phyloP scores from a whole-genome alignment of 768 basidiomycete species.

The Sarcodon sp. region DNA sequence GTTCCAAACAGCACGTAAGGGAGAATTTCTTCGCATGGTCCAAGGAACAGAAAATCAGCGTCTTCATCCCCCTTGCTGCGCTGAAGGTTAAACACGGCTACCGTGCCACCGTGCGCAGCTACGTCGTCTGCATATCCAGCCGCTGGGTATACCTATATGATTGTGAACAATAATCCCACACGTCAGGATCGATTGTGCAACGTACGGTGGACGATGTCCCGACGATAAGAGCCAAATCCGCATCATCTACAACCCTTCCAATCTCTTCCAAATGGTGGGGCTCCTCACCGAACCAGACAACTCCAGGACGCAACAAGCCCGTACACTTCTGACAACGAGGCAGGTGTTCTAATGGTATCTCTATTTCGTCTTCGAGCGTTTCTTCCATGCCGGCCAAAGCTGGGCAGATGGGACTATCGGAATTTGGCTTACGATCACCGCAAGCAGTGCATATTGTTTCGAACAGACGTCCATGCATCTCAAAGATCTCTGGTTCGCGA shows the following conservation, averaged over 20 bases:
- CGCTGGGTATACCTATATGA: constrained; percentile 19
- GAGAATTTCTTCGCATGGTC: constrained; percentile 33
- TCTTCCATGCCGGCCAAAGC: constrained; percentile 11
- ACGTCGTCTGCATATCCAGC: constrained; percentile 16
- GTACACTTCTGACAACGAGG: constrained; percentile 19
- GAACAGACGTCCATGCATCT: constrained; percentile 54
- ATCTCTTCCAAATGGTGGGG: constrained; percentile 17
- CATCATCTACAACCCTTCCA: constrained; percentile 11
- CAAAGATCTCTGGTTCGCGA: constrained; percentile 15
- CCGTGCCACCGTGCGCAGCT: constrained; percentile 17
- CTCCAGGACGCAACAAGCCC: constrained; percentile 21
- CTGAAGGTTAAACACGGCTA: constrained; percentile 23
- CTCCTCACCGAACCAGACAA: constrained; percentile 30
- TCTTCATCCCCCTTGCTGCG: constrained; percentile 21
- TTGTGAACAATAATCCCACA: too few species aligned
- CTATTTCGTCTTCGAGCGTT: constrained; percentile 18
- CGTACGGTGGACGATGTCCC: constrained; percentile 25
- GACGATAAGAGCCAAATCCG: constrained; percentile 24
- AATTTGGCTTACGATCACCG: constrained; percentile 24
- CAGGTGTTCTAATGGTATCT: constrained; percentile 13
- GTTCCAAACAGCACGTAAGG: constrained; percentile 20
- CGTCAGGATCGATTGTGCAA: neutral
- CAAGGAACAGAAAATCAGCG: constrained; percentile 37
- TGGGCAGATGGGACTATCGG: constrained; percentile 8
- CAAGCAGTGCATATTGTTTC: constrained; percentile 37